Conservation (phyloP, 2,329 filamentous ascomycete species). For the Didymella keratinophila region DNA sequence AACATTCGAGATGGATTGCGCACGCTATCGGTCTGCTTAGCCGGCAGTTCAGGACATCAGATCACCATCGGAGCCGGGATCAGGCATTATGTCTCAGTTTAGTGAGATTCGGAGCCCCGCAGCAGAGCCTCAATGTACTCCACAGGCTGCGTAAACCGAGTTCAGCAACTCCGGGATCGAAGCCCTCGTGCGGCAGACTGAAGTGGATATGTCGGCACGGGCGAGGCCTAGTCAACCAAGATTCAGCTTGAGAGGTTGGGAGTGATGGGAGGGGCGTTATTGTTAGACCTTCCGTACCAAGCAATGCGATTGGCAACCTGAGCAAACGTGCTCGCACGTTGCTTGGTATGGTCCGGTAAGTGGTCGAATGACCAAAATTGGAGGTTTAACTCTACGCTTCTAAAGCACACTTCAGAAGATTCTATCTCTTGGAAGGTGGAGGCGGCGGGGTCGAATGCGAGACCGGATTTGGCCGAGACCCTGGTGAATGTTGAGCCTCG, state of each 20-base stretch:
- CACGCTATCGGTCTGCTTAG: not conserved
- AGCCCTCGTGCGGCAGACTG: not conserved
- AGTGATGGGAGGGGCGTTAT: not conserved
- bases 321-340: slow-evolving; percentile 14
- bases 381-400: not conserved
- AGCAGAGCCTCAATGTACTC: slow-evolving; percentile 21
- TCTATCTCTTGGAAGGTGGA: slow-evolving; percentile 10
- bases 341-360: slow-evolving; percentile 1
- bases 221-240: slow-evolving; percentile 10
- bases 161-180: not conserved
- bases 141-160: slow-evolving; percentile 6
- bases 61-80: not conserved
- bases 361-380: slow-evolving; percentile 1
- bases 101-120: slow-evolving; percentile 18
- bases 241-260: slow-evolving; percentile 6
- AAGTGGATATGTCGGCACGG: slow-evolving; percentile 12
- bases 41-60: not conserved
- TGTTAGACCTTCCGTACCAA: not conserved
- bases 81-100: not conserved
- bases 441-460: slow-evolving; percentile 5
- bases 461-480: slow-evolving; percentile 8
- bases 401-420: slow-evolving; percentile 13
- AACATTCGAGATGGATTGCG: not conserved
- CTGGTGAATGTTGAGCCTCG: slow-evolving; percentile 32
- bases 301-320: slow-evolving; percentile 2